Percentiles rank a stretch among this genome's conserved stretches.
Evolutionary conservation across 169 alveolate species (phyloP).

Genomic region (Eimeria zaria): DNA sequence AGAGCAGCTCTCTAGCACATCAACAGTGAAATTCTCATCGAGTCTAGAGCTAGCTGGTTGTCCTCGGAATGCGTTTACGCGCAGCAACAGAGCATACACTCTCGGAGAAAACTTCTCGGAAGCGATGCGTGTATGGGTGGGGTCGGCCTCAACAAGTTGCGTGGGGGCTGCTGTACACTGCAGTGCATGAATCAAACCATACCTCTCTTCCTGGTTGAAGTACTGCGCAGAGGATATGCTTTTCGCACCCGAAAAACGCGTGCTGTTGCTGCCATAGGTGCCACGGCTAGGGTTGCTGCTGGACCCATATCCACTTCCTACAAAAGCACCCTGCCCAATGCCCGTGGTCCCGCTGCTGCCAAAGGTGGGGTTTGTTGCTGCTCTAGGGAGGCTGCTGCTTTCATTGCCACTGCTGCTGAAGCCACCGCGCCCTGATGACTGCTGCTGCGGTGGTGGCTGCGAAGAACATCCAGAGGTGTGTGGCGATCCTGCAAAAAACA

Average conservation of each 20-base stretch:
- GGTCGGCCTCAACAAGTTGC: background rate
- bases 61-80: too few relatives aligned
- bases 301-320: constrained; percentile 31
- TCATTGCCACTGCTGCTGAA: constrained; percentile 7
- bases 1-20: too few relatives aligned
- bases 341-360: constrained; percentile 47
- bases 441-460: constrained; percentile 43
- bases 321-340: background rate
- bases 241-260: constrained; percentile 81
- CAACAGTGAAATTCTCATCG: too few relatives aligned
- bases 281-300: constrained; percentile 26
- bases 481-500: constrained; percentile 18
- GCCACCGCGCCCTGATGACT: constrained; percentile 24
- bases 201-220: constrained; percentile 60
- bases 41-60: too few relatives aligned
- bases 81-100: too few relatives aligned
- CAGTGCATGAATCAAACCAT: background rate
- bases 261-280: constrained; percentile 50
- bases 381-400: constrained; percentile 6
- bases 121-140: background rate
- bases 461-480: constrained; percentile 15
- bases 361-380: constrained; percentile 25
- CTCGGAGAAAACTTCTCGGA: too few relatives aligned
- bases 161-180: background rate
- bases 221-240: constrained; percentile 83